Evolutionary conservation across 257 asterid species (phyloP), one percentile per base, ranked within the genome.

Genomic region (Salvia hispanica): DNA sequence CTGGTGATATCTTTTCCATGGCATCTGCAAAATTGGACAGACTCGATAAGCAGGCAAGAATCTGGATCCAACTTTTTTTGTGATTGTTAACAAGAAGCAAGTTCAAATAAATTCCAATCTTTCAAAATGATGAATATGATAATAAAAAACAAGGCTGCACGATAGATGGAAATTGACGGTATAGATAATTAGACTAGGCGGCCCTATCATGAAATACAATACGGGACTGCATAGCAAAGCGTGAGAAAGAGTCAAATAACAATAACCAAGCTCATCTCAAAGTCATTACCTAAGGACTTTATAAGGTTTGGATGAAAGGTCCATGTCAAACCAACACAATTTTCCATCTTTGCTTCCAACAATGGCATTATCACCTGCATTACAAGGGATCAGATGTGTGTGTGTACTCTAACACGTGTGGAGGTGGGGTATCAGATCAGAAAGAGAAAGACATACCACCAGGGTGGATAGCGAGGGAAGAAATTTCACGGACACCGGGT

Each of bases 251-350:
- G 31, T 25, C 31, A 25, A 25, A 25, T 25, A 25, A 25, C 31
- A 1, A 25, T 50, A 50, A 50, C 31, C n/a, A 16, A 7, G 16
- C 31, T 50, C 28, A 7, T 50, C 36, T 12, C 31, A 39, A 67
- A 54, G 21, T 40, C 5, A n/a, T 33, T 87, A 94, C 99, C 86
- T 84, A 70, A 91, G 95, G 77, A 83, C 92, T 80, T 67, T 84
- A 57, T 94, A 94, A 66, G 99, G 99, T 67, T 78, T 83, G 78
- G 99, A 86, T 8, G 99, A 87, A 50, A 94, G 97, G 73, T 94
- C 97, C 99, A 94, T 91, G 81, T 94, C 99, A 80, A 94, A 94
- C 99, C 99, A 94, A 77, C 95, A 87, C 74, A 94, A 64, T 78
- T 94, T 94, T 75, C 99, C 99, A 21, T 94, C 99, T 79, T 63